A percentile compares a stretch with the other conserved stretches of the same genome.
Conservation (phyloP, 768 basidiomycete species). For the Tubosaeta sp. region DNA sequence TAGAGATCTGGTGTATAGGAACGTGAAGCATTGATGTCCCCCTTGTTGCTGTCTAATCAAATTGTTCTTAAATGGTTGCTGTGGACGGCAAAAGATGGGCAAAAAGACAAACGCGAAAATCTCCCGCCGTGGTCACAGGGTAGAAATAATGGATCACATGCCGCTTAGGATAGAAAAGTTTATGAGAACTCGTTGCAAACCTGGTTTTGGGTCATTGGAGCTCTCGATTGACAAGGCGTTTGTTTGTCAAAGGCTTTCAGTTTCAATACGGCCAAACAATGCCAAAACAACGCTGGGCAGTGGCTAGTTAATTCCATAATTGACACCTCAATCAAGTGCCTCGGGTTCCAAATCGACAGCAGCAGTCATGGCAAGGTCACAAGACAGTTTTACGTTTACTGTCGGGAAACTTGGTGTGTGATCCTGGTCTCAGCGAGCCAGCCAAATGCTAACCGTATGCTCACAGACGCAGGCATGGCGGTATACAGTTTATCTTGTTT, state of each 20-base stretch:
- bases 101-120: too few relatives aligned
- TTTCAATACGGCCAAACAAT: constrained; percentile 25
- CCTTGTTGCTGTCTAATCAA: too few relatives aligned
- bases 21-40: too few relatives aligned
- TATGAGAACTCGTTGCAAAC: too few relatives aligned
- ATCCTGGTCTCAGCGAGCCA: neutral
- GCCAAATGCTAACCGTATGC: constrained; percentile 6
- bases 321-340: constrained; percentile 1
- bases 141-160: too few relatives aligned
- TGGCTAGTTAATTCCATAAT: neutral
- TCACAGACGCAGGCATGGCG: constrained; percentile 90
- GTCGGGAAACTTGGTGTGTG: constrained; percentile 89
- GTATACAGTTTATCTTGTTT: constrained; percentile 36
- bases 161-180: too few relatives aligned
- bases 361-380: constrained; percentile 32
- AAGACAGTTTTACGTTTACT: constrained; percentile 84
- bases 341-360: neutral
- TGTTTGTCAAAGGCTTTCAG: constrained; percentile 20
- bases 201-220: too few relatives aligned
- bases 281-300: constrained; percentile 15
- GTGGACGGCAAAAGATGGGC: too few relatives aligned
- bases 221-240: too few relatives aligned
- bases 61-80: too few relatives aligned
- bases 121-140: too few relatives aligned
- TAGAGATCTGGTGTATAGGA: too few relatives aligned